A percentile compares a stretch with the other conserved stretches of the same genome.
Conservation (phyloP, 768 basidiomycete genomes). For the Rhodotorula kratochvilovae region DNA sequence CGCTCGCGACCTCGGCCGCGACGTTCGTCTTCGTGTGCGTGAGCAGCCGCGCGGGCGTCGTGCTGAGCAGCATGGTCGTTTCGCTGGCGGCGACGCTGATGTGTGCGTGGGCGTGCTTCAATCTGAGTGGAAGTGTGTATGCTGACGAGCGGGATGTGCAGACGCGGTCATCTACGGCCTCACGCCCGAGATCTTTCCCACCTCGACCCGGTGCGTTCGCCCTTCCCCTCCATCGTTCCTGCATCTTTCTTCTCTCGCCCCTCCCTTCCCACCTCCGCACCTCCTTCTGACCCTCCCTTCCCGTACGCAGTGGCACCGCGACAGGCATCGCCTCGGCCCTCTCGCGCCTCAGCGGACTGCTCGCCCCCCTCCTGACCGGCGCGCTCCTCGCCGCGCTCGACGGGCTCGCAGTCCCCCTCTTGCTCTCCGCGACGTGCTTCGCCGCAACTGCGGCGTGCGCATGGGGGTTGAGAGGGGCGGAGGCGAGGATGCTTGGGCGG, state of each 20-base stretch:
- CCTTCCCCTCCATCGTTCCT: background rate
- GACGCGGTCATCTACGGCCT: conserved; percentile 51
- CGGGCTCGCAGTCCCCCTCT: conserved; percentile 35
- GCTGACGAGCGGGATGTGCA: too few species aligned
- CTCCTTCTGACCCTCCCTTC: background rate
- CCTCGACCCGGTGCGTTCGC: conserved; percentile 46
- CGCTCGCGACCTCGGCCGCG: too few species aligned
- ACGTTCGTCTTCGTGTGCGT: conserved; percentile 65
- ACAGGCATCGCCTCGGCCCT: conserved; percentile 81
- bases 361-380: conserved; percentile 42
- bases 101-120: conserved; percentile 30
- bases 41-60: conserved; percentile 57
- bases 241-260: conserved; percentile 40
- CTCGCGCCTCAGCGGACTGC: conserved; percentile 59
- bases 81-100: conserved; percentile 68
- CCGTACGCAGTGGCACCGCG: conserved; percentile 69
- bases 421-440: conserved; percentile 29
- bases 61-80: conserved; percentile 66
- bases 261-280: background rate
- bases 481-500: background rate
- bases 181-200: conserved; percentile 83
- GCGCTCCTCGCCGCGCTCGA: conserved; percentile 25
- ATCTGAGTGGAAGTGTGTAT: too few species aligned
- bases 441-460: conserved; percentile 36
- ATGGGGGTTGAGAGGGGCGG: conserved; percentile 14